Evolutionary conservation across 352 stramenopile species (phyloP).

Genomic region (Aphanomyces astaci): DNA sequence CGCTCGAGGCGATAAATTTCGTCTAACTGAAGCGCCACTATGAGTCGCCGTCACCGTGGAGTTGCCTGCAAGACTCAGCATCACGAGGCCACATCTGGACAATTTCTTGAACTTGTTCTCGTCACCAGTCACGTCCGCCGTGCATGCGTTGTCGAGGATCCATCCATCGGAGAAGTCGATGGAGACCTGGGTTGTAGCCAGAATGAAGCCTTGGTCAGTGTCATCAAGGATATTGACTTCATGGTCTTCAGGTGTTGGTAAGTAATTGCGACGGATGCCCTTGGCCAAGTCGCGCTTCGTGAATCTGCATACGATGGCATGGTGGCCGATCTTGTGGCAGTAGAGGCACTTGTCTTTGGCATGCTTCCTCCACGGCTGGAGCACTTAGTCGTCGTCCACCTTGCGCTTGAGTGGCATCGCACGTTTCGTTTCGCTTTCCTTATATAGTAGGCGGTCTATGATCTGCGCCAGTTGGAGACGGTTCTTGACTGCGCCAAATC

Average conservation of each 20-base stretch:
- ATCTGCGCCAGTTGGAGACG: not conserved
- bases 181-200: not conserved
- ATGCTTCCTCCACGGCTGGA: not conserved
- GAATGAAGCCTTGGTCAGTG: conserved; percentile 1
- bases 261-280: not conserved
- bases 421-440: not conserved
- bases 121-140: not conserved
- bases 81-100: too few species aligned
- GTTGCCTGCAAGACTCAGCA: not conserved
- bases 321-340: not conserved
- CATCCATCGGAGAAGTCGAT: not conserved
- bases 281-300: conserved; percentile 5
- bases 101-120: not conserved
- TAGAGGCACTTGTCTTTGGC: not conserved
- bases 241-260: not conserved
- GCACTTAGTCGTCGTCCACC: not conserved
- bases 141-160: conserved; percentile 4
- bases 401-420: too few species aligned
- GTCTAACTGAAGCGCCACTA: not conserved
- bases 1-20: not conserved
- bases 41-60: not conserved
- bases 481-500: not conserved
- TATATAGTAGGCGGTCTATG: not conserved
- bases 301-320: not conserved
- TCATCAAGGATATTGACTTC: not conserved